Evolutionary conservation across 495 filamentous ascomycete species (phyloP).

Genomic region (Penicillium subrubescens): DNA sequence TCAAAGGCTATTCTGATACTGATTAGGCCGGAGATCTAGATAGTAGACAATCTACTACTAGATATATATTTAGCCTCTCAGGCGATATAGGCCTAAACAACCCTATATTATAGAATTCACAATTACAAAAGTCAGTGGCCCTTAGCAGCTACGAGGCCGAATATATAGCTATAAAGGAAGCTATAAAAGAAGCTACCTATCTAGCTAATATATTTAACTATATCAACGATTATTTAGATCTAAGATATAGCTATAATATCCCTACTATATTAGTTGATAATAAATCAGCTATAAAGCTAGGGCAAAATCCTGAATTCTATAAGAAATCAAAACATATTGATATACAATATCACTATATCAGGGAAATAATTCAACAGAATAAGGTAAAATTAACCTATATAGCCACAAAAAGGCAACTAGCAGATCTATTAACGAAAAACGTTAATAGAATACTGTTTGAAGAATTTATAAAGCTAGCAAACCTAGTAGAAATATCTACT

Average conservation of each 20-base stretch:
- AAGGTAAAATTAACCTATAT: not conserved
- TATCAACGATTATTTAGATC: too few species aligned
- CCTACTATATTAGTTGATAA: not conserved
- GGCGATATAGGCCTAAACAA: too few species aligned
- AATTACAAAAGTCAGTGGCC: too few species aligned
- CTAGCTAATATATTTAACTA: too few species aligned
- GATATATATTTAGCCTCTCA: too few species aligned
- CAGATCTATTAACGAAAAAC: not conserved
- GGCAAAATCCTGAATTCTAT: not conserved
- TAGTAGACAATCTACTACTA: not conserved
- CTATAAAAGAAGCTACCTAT: too few species aligned
- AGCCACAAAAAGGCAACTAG: not conserved
- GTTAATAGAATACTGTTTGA: not conserved
- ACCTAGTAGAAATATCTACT: not conserved
- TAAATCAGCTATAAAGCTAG: not conserved
- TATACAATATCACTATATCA: not conserved
- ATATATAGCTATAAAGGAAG: too few species aligned
- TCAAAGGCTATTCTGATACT: not conserved
- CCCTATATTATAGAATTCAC: too few species aligned
- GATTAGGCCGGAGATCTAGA: not conserved
- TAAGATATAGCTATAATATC: too few species aligned
- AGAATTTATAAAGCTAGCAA: not conserved
- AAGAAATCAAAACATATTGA: not conserved
- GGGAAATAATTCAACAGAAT: not conserved
- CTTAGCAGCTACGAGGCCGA: too few species aligned